Evolutionary conservation across 768 basidiomycete genomes (phyloP).

Genomic region (Inosperma sp.): DNA sequence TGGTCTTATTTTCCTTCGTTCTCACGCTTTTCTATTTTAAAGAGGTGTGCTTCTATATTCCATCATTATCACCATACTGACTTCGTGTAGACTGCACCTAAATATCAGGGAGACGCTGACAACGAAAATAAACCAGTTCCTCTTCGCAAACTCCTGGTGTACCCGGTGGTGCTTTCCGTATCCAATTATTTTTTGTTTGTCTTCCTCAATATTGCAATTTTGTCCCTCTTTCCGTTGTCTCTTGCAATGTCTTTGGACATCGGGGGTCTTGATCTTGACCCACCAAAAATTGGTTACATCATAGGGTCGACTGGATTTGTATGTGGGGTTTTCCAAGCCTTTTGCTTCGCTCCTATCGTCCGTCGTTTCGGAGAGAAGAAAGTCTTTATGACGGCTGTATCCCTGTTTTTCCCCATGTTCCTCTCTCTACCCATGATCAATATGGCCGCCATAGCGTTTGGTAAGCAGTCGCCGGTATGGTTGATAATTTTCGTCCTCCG

Average conservation of each 20-base stretch:
- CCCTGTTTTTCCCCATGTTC: conserved; percentile 35
- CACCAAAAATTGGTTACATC: conserved; percentile 60
- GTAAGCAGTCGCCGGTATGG: conserved; percentile 36
- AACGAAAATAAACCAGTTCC: conserved; percentile 30
- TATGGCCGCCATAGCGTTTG: conserved; percentile 32
- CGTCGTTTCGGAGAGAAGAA: conserved; percentile 39
- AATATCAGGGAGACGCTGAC: conserved; percentile 13
- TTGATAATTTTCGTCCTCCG: conserved; percentile 29
- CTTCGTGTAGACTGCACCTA: conserved; percentile 22
- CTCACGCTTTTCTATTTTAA: conserved; percentile 37
- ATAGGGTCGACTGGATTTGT: conserved; percentile 37
- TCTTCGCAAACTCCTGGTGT: conserved; percentile 41
- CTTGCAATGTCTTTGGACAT: conserved; percentile 60
- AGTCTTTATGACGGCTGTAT: conserved; percentile 38
- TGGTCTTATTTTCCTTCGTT: conserved; percentile 32
- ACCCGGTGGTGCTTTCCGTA: conserved; percentile 60
- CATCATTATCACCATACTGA: neutral
- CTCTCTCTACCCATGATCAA: conserved; percentile 47
- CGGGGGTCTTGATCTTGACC: conserved; percentile 62
- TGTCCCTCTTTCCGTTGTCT: conserved; percentile 62
- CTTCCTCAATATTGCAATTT: conserved; percentile 51
- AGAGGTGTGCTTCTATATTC: conserved; percentile 33
- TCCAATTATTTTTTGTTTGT: conserved; percentile 65
- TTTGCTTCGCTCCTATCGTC: conserved; percentile 40
- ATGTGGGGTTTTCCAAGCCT: conserved; percentile 38